Conservation (phyloP, 1,284 basidiomycete species). For the Agroathelia rolfsii region DNA sequence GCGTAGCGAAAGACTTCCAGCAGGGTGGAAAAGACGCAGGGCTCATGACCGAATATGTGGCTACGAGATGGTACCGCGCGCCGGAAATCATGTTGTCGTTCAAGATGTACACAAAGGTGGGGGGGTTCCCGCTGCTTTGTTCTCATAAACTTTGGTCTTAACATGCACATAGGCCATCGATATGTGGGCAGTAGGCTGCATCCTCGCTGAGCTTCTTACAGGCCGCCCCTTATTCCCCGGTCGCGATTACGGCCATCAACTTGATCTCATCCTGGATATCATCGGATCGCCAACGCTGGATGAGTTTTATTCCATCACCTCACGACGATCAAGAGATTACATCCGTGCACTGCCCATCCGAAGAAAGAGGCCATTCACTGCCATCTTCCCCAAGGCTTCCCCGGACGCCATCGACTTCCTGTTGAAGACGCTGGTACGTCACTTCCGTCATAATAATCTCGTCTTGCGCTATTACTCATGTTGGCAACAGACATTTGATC, state of each 20-base stretch:
- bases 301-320: slow-evolving; percentile 83
- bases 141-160: slow-evolving; percentile 6
- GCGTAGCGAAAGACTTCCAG: slow-evolving; percentile 52
- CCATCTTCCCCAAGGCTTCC: slow-evolving; percentile 62
- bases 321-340: slow-evolving; percentile 76
- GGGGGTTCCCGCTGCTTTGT: slow-evolving; percentile 2
- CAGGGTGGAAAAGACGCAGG: slow-evolving; percentile 58
- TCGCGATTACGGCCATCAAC: slow-evolving; percentile 82
- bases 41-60: slow-evolving; percentile 79
- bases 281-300: slow-evolving; percentile 79
- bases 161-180: slow-evolving; percentile 52
- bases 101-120: slow-evolving; percentile 71
- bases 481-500: slow-evolving; percentile 62
- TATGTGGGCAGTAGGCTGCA: slow-evolving; percentile 84
- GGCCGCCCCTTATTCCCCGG: slow-evolving; percentile 81
- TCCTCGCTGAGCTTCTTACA: slow-evolving; percentile 79
- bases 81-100: slow-evolving; percentile 88
- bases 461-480: slow-evolving; percentile 5
- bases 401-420: slow-evolving; percentile 78
- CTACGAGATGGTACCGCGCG: slow-evolving; percentile 78
- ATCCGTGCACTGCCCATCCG: slow-evolving; percentile 70
- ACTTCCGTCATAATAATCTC: slow-evolving; percentile 8
- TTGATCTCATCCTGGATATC: slow-evolving; percentile 80
- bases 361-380: slow-evolving; percentile 49
- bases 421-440: slow-evolving; percentile 64